Conservation (phyloP, 495 filamentous ascomycete species). For the Hypoxylon fuscum region DNA sequence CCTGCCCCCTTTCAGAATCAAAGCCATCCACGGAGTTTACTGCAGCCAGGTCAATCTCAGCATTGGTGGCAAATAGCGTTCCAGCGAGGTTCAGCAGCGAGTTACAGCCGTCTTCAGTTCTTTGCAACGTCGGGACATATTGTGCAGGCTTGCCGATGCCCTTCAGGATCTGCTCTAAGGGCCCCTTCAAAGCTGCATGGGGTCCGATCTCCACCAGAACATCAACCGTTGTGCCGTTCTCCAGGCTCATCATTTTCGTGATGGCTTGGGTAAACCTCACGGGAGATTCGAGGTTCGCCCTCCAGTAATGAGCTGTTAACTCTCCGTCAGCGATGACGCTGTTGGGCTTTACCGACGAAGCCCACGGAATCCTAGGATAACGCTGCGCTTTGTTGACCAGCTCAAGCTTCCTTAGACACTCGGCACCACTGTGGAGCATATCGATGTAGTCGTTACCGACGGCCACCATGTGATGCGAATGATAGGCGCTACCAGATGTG, state of each 20-base stretch:
- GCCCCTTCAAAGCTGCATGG: slow-evolving; percentile 62
- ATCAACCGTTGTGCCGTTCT: slow-evolving; percentile 35
- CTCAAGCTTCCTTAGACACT: too few relatives aligned
- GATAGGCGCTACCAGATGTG: slow-evolving; percentile 63
- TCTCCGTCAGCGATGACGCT: too few relatives aligned
- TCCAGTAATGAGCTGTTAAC: slow-evolving; percentile 47
- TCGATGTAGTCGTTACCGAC: slow-evolving; percentile 49
- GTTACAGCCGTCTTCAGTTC: slow-evolving; percentile 4
- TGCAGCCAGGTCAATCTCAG: background rate
- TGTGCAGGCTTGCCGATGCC: slow-evolving; percentile 50
- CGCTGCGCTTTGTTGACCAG: too few relatives aligned
- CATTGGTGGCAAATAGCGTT: slow-evolving; percentile 2
- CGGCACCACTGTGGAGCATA: slow-evolving; percentile 18
- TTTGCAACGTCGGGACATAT: slow-evolving; percentile 41
- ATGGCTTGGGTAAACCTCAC: slow-evolving; percentile 51
- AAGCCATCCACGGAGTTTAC: slow-evolving; percentile 22
- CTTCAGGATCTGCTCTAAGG: slow-evolving; percentile 59
- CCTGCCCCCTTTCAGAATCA: background rate
- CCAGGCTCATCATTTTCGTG: slow-evolving; percentile 39
- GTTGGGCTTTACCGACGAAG: slow-evolving; percentile 20
- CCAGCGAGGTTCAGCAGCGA: slow-evolving; percentile 16
- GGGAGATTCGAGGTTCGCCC: slow-evolving; percentile 51
- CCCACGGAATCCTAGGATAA: slow-evolving; percentile 10
- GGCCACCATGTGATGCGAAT: slow-evolving; percentile 60
- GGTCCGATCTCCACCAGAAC: slow-evolving; percentile 66